Evolutionary conservation across 352 stramenopile genomes (phyloP), one percentile per base, ranked within the genome.

Genomic region (Phytophthora vignae): DNA sequence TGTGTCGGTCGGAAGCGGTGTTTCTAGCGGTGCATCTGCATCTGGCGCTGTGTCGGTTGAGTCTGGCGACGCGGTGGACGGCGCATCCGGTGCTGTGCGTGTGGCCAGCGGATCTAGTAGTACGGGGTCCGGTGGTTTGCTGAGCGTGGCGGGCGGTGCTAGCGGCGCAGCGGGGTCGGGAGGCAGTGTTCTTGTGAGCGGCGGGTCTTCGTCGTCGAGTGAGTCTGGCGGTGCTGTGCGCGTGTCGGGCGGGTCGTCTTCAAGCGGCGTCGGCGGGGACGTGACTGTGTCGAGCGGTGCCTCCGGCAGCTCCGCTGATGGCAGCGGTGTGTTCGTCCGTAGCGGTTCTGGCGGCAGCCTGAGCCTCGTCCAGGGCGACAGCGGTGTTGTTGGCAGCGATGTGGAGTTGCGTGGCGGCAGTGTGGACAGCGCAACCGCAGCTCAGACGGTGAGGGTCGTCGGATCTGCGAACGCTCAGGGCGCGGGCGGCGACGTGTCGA

Each of bases 391-490:
- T 12, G 71, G 71, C 53, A 65, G 49, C 56, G 71, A 77, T 31
- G 49, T 77, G 71, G 71, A 77, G 55, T 38, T 74, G 46, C n/a
- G 48, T 54, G 71, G 65, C 7, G 71, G 71, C 22, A 58, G 53
- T 21, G 71, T 77, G 12, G 25, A 40, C 21, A 74, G 65, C 31
- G 38, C 50, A 21, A 42, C 22, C 10, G 46, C 55, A 29, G 71
- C 71, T 17, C 71, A 74, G 44, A 71, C 71, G 31, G 53, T 77
- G 50, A 67, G 55, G 49, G 56, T 77, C 31, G n/a, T 64, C 22
- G 70, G 70, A 2, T 74, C 71, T 71, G 54, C 55, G 50, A 77
- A 77, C 60, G 33, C 25, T 31, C 71, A 70, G 44, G 71, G 71
- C 25, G 48, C 33, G 25, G 71, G 71, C 55, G 71, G 71, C 29